These are phyloP conservation scores for Helichrysum umbraculigerum DNA, from an alignment of 129 eudicot species.

Conservation along the genomic window DNA sequence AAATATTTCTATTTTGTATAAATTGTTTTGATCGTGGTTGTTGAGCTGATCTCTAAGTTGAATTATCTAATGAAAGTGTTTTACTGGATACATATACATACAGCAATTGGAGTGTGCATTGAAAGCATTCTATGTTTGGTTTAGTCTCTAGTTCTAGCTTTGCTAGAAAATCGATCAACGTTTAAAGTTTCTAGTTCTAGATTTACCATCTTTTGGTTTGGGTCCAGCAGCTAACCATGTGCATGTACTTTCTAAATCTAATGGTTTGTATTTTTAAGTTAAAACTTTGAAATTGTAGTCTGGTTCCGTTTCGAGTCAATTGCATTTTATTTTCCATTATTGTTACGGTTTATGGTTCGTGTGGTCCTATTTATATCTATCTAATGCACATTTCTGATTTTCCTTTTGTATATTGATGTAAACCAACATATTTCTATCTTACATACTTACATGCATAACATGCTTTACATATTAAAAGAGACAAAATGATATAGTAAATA, in stretches of 20 bases:
- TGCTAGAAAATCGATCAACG: not conserved
- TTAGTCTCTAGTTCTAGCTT: no score
- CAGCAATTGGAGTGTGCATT: no score
- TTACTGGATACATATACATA: not conserved
- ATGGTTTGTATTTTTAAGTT: not conserved
- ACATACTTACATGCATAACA: no score
- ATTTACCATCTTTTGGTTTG: not conserved
- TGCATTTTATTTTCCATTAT: not conserved
- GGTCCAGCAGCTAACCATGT: not conserved
- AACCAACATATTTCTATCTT: no score
- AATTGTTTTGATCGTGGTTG: slow-evolving; percentile 15
- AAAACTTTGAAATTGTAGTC: not conserved
- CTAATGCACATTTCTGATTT: not conserved
- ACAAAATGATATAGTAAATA: no score
- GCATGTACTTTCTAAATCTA: not conserved
- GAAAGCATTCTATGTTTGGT: no score
- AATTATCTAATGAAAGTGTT: not conserved
- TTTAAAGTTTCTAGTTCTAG: not conserved
- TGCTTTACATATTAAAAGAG: no score
- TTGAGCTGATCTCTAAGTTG: not conserved
- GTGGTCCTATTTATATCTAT: not conserved
- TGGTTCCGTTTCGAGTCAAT: not conserved
- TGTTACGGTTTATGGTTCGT: not conserved
- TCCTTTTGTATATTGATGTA: no score
- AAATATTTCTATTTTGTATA: not conserved